Evolutionary conservation across 305 asterid species (phyloP).

Genomic region (Rubia peregrina): DNA sequence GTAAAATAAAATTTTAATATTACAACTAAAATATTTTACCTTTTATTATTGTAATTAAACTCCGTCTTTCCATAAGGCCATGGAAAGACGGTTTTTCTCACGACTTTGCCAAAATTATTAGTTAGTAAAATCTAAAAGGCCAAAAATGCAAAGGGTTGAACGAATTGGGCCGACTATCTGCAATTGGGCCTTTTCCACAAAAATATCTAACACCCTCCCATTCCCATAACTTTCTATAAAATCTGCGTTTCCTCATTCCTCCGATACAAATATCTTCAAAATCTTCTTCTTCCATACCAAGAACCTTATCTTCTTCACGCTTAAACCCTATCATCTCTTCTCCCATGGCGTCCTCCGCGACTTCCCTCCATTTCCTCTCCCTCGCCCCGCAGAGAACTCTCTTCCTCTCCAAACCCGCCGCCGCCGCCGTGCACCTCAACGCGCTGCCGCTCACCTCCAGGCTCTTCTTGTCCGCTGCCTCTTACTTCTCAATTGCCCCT

Average conservation of each 20-base stretch:
- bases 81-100: too few species aligned
- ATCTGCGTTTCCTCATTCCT: neutral
- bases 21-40: too few species aligned
- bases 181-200: neutral
- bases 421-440: slow-evolving; percentile 26
- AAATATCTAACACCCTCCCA: neutral
- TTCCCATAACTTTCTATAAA: neutral
- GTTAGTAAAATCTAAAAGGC: too few species aligned
- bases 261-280: neutral
- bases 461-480: slow-evolving; percentile 31
- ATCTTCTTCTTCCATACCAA: neutral
- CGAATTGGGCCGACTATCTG: neutral
- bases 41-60: too few species aligned
- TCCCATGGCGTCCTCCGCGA: slow-evolving; percentile 43
- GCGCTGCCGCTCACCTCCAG: slow-evolving; percentile 28
- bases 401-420: slow-evolving; percentile 31
- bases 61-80: too few species aligned
- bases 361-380: slow-evolving; percentile 47
- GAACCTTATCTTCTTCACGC: slow-evolving; percentile 23
- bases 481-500: slow-evolving; percentile 13
- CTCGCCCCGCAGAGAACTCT: slow-evolving; percentile 50
- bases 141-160: too few species aligned
- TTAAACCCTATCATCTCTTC: neutral
- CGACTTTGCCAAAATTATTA: too few species aligned
- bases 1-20: too few species aligned